Evolutionary conservation across 2,329 filamentous ascomycete genomes (phyloP), one percentile per base, ranked within the genome.

Genomic region (Oidium heveae): DNA sequence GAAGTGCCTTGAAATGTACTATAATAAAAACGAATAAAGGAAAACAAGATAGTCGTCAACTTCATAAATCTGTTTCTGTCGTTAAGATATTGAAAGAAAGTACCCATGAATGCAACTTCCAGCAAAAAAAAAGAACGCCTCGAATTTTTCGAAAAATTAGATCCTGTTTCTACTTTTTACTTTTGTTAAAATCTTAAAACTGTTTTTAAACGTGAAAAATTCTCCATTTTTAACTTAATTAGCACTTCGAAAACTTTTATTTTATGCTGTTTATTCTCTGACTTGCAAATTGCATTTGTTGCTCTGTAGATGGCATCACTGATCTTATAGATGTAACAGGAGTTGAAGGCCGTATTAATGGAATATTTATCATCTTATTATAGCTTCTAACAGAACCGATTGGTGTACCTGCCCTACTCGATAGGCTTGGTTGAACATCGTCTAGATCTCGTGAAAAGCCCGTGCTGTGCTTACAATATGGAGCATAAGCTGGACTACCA

Each of bases 401-500:
- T 9, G 59, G 59, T 9, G 63, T 62, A 18, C 59, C 56, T 22
- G 47, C 58, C 56, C 59, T 34, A 8, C 41, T 57, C 2, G 57
- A 52, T 1, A 62, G 60, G 16, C 65, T 59, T n/a, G 62, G 58
- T 34, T 64, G 61, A 53, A 54, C 63, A 33, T 70, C 68, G 7
- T 69, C 68, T 58, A 76, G 71, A 54, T 76, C 73, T 24, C 68
- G 68, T 6, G 73, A 69, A 73, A 74, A 76, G 12, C 72, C 74
- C 3, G 67, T 65, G 44, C 73, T 68, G 56, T 75, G 72, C 0
- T 67, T 66, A 13, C 16, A 8, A 34, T 39, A 12, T 1, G 37
- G 15, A 2, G 68, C 70, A 10, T 71, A 72, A 20, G 74, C 73
- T 4, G 76, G 64, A 56, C 69, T 75, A 22, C 62, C 60, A 37